A percentile compares a stretch with the other conserved stretches of the same genome.
phyloP scores from a whole-genome alignment of 1,139 yeast species.

The Magnusiomyces sp. region DNA sequence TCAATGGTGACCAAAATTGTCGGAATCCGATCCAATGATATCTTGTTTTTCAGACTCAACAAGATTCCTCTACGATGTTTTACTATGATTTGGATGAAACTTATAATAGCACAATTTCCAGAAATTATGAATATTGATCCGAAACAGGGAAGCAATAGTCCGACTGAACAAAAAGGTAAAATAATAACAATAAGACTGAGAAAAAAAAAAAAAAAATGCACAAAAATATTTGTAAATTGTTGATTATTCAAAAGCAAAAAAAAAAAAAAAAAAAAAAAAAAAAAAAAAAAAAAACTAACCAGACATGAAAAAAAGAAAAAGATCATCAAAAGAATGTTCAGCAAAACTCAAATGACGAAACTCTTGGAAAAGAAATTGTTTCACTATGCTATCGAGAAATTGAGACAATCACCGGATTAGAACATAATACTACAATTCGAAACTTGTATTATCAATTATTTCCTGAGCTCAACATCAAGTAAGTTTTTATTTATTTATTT shows the following conservation, averaged over 20 bases:
- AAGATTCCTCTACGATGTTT: constrained; percentile 13
- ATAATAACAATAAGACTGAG: too few relatives aligned
- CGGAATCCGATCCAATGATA: constrained; percentile 7
- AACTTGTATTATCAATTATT: constrained; percentile 13
- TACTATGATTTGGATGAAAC: constrained; percentile 13
- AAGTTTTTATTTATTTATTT: too few relatives aligned
- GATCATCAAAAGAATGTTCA: background rate
- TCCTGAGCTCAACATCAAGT: constrained; percentile 8
- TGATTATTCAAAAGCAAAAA: too few relatives aligned
- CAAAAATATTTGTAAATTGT: too few relatives aligned
- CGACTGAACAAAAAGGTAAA: too few relatives aligned
- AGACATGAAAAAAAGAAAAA: too few relatives aligned
- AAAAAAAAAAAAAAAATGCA: too few relatives aligned
- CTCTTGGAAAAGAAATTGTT: background rate
- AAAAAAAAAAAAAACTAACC: background rate
- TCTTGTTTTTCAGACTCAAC: constrained; percentile 9
- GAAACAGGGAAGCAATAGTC: too few relatives aligned
- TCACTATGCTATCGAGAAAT: background rate
- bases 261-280: too few relatives aligned
- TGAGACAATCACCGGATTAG: constrained; percentile 11
- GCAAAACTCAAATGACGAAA: background rate
- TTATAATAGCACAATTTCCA: constrained; percentile 7
- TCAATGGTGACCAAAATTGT: constrained; percentile 7
- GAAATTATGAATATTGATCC: background rate
- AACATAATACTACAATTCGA: constrained; percentile 15